A percentile compares a stretch with the other conserved stretches of the same genome.
Evolutionary conservation across 371 early-diverging fungal species (phyloP).

Genomic region (Entomophthora muscae): DNA sequence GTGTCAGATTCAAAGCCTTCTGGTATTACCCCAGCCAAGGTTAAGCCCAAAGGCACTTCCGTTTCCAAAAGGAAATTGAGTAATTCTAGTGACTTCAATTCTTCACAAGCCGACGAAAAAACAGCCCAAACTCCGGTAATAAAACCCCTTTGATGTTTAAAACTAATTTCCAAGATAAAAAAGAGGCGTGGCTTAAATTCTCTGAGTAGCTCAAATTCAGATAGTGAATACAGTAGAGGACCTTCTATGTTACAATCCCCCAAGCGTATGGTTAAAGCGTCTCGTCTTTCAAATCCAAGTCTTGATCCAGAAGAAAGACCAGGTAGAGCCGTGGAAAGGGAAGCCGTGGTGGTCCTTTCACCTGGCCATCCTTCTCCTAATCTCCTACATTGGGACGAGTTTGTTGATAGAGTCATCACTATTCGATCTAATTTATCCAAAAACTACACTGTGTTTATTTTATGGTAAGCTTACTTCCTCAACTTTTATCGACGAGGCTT

Average conservation of each 20-base stretch:
- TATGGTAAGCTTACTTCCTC: not conserved
- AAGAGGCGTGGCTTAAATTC: not conserved
- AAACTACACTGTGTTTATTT: not conserved
- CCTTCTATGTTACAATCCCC: not conserved
- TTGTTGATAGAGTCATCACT: not conserved
- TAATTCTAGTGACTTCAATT: no score
- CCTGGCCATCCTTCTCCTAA: not conserved
- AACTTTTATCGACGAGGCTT: no score
- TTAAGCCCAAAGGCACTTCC: no score
- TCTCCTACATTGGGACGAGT: not conserved
- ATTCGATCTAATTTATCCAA: not conserved
- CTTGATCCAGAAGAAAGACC: not conserved
- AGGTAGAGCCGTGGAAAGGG: not conserved
- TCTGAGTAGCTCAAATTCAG: not conserved
- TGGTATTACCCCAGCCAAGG: no score
- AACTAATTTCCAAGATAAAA: not conserved
- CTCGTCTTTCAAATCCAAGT: not conserved
- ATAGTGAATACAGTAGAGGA: not conserved
- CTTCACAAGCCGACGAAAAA: no score
- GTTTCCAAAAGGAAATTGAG: no score
- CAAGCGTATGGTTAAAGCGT: not conserved
- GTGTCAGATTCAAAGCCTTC: no score
- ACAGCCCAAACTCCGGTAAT: no score
- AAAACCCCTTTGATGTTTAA: no score
- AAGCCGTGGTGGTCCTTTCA: not conserved